Evolutionary conservation across 2,329 filamentous ascomycete genomes (phyloP).

Genomic region (Tolypocladium tundrense): DNA sequence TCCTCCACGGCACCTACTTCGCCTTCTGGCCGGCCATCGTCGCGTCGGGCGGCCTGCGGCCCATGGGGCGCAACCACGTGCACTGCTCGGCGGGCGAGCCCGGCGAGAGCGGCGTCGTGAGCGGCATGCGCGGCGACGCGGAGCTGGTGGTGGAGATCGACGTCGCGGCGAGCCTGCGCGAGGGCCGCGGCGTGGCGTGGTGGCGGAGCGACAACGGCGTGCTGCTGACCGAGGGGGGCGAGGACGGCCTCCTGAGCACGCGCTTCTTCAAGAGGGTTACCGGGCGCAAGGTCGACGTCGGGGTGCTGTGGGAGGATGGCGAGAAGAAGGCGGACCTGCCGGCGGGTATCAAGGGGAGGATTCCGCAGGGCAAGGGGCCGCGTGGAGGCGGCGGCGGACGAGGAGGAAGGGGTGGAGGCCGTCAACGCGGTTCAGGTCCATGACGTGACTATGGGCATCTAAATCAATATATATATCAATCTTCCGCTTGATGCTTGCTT

Average conservation of each 20-base stretch:
- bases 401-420: constrained; percentile 23
- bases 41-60: constrained; percentile 63
- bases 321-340: constrained; percentile 58
- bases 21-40: constrained; percentile 68
- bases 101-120: constrained; percentile 44
- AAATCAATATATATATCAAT: neutral
- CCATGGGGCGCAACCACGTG: constrained; percentile 79
- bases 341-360: constrained; percentile 37
- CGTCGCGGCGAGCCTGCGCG: constrained; percentile 52
- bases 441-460: neutral
- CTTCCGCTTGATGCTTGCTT: neutral
- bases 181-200: constrained; percentile 47
- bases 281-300: constrained; percentile 47
- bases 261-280: constrained; percentile 64
- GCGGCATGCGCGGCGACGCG: constrained; percentile 70
- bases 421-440: constrained; percentile 12
- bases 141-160: constrained; percentile 73
- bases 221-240: constrained; percentile 52
- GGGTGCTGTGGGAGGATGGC: constrained; percentile 62
- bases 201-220: constrained; percentile 74
- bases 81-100: constrained; percentile 77
- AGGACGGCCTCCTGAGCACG: constrained; percentile 50
- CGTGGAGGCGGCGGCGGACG: constrained; percentile 25
- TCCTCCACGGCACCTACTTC: constrained; percentile 86
- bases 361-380: constrained; percentile 38